Evolutionary conservation across 768 basidiomycete species (phyloP), one percentile per base, ranked within the genome.

Genomic region (Xerocomellus intermedius): DNA sequence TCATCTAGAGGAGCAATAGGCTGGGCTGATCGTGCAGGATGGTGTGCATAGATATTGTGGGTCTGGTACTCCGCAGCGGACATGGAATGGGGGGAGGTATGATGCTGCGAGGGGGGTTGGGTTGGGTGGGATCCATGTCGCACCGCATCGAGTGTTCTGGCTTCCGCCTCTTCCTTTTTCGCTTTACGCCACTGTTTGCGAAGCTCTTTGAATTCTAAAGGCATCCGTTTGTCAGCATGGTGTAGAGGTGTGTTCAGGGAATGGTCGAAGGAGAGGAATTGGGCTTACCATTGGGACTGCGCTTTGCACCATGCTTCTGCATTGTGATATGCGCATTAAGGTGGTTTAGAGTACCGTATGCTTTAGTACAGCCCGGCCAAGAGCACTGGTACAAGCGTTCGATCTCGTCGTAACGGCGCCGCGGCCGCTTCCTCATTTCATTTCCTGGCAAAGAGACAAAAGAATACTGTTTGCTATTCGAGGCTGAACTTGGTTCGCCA

Each of bases 291-390:
- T 83, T 83, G 13, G 96, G 96, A 69, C 84, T 88, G 52, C 95
- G 83, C 75, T 96, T 98, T 16, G 78, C 52, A 41, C 96, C 96
- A 69, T 99, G 96, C 72, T 91, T 91, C 72, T 98, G 96, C 91
- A 97, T 97, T n/a, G 86, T 89, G 54, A 98, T 93, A 70, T 99
- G 96, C 30, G 94, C 94, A 69, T 99, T 99, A 57, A 99, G 79
- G 72, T 99, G 96, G 69, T 99, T 98, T 46, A 98, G 79, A 5
- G 94, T 97, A 30, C 94, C 94, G 65, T 96, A 97, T 26, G 90
- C 80, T 74, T 96, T 96, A 52, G 83, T 79, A 60, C 85, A 87
- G 42, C 83, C 79, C 5, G 81, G 82, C 82, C 85, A 91, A 47
- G 87, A 86, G 77, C 95, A 98, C 52, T 82, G 82, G 69, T 98